phyloP scores from a whole-genome alignment of 495 filamentous ascomycete genomes.

The Hypoxylon trugodes region DNA sequence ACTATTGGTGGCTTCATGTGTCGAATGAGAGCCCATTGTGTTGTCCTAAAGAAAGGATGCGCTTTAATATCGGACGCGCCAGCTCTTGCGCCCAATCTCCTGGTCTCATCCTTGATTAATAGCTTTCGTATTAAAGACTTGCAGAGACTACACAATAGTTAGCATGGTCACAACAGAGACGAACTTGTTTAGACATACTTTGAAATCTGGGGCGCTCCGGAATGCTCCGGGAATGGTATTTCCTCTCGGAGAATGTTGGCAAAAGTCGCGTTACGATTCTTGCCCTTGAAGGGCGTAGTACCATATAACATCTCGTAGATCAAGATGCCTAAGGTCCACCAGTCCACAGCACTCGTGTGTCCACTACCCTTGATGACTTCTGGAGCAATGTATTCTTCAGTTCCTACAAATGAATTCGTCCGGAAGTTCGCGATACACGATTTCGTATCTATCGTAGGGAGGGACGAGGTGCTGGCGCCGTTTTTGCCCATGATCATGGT shows the following conservation, averaged over 20 bases:
- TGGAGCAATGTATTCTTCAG: constrained; percentile 97
- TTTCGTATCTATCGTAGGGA: constrained; percentile 97
- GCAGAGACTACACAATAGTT: constrained; percentile 70
- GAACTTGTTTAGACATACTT: constrained; percentile 69
- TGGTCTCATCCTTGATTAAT: constrained; percentile 96
- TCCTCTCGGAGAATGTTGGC: constrained; percentile 97
- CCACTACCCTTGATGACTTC: constrained; percentile 99
- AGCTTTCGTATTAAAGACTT: constrained; percentile 97
- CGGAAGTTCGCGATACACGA: constrained; percentile 98
- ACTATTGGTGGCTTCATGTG: constrained; percentile 99
- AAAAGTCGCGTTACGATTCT: constrained; percentile 97
- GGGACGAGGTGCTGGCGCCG: constrained; percentile 78
- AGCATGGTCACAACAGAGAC: constrained; percentile 14
- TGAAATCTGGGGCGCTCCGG: constrained; percentile 83
- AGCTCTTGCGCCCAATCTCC: constrained; percentile 91
- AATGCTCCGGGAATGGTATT: constrained; percentile 90
- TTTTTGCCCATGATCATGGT: constrained; percentile 93
- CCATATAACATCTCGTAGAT: constrained; percentile 99
- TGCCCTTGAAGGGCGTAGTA: constrained; percentile 98
- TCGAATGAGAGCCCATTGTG: constrained; percentile 95
- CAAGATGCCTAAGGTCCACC: constrained; percentile 98
- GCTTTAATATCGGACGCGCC: constrained; percentile 96
- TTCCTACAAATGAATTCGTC: constrained; percentile 98
- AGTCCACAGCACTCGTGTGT: constrained; percentile 97
- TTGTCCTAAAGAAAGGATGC: constrained; percentile 94